Base-by-base conservation (phyloP, 148 eudicot species). In the Drosera capensis region DNA sequence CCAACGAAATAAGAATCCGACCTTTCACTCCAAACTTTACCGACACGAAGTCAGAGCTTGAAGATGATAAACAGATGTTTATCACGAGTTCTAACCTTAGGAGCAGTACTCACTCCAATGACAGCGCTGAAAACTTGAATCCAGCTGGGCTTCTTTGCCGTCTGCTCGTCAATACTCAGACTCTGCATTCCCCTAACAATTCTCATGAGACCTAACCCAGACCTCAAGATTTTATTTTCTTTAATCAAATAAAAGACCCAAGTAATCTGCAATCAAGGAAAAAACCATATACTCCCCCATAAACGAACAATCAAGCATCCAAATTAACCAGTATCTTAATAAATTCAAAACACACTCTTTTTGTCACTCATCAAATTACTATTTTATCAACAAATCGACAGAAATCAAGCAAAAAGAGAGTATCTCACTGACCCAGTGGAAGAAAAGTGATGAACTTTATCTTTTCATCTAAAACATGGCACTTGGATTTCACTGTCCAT, bases 171-270 rank as follows among this genome's bases (percentile, higher is more conserved):
- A 38, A 55, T 51, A 67, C 66, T 59, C 70, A 49, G 52, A 78
- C 70, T 90, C 88, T 80, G 99, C 99, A 90, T 90, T 78, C 99
- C 99, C 99, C 99, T 78, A 66, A 60, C 63, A 88, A 83, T 78
- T 80, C 84, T 90, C 97, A 84, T 90, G 82, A 90, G 79, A 80
- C 64, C 94, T 66, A 58, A 36, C 63, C 58, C 81, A 53, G 24
- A 23, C 20, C 45, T 34, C 25, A 20, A n/a, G n/a, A n/a, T n/a
- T n/a, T n/a, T n/a, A n/a, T n/a, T 51, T 54, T 35, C 45, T 17
- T 25, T 42, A 44, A 11, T 35, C 51, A 3, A 65, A 52, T 52
- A 68, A 65, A 46, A 69, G 68, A 61, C 56, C 45, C 66, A 59
- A 36, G 59, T 41, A 51, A 39, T 51, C 28, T 29, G 43, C 48